These are phyloP conservation scores for Aspergillus udagawae DNA, from an alignment of 2,329 filamentous ascomycete species.

Conservation along the genomic window DNA sequence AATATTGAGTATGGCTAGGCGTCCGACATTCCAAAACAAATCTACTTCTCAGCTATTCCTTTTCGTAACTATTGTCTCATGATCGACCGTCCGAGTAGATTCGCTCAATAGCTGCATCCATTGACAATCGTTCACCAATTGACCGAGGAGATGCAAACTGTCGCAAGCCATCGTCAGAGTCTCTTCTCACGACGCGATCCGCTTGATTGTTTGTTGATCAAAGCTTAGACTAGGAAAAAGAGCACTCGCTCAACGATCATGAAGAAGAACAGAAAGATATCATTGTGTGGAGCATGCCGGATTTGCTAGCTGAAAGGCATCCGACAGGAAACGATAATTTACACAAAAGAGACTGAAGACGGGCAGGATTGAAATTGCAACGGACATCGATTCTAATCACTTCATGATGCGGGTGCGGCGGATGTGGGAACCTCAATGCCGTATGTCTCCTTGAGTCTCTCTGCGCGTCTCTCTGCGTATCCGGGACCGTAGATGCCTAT, in stretches of 20 bases:
- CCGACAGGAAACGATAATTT: slow-evolving; percentile 24
- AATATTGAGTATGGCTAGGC: no score
- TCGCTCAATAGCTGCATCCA: background rate
- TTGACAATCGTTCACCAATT: background rate
- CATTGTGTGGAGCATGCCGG: slow-evolving; percentile 14
- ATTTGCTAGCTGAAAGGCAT: slow-evolving; percentile 19
- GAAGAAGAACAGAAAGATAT: slow-evolving; percentile 11
- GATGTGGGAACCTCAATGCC: slow-evolving; percentile 76
- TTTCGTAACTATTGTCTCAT: background rate
- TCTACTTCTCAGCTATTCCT: background rate
- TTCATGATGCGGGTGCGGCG: slow-evolving; percentile 38
- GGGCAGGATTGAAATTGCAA: slow-evolving; percentile 15
- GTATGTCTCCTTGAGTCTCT: slow-evolving; percentile 81
- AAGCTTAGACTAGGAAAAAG: background rate
- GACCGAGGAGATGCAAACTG: background rate
- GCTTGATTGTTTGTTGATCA: background rate
- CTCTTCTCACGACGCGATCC: background rate
- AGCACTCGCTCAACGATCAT: background rate
- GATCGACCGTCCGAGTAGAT: background rate
- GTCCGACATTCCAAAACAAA: no score
- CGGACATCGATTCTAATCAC: slow-evolving; percentile 18
- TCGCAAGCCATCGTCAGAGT: background rate
- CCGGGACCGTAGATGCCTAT: slow-evolving; percentile 75
- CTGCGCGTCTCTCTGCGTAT: slow-evolving; percentile 77
- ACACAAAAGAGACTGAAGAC: slow-evolving; percentile 23